Conservation (phyloP, 495 filamentous ascomycete species). For the Hyaloscypha variabilis region DNA sequence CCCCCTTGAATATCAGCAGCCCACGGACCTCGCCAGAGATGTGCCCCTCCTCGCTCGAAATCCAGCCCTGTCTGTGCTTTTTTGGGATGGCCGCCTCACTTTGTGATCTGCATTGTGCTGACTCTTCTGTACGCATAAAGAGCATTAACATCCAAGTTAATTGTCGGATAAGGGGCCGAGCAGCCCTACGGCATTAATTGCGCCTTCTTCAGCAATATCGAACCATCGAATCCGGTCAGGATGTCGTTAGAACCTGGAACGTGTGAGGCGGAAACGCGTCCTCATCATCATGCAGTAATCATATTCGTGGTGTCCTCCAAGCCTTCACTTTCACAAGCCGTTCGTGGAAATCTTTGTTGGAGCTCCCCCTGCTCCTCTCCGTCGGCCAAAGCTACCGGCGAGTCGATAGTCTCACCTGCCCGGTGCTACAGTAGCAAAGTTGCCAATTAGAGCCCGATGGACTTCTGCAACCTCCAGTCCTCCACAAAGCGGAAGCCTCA, state of each 20-base stretch:
- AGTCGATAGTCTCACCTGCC: neutral
- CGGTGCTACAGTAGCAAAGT: neutral
- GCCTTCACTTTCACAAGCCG: too few species aligned
- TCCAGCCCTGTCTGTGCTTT: neutral
- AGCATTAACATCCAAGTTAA: neutral
- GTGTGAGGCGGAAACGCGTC: neutral
- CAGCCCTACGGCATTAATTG: neutral
- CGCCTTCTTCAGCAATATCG: neutral
- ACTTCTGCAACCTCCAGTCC: neutral
- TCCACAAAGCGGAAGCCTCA: neutral
- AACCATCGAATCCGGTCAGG: neutral
- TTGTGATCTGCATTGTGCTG: conserved; percentile 3
- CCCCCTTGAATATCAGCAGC: too few species aligned
- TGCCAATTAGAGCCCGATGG: neutral
- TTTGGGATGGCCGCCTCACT: neutral
- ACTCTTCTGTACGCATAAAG: neutral
- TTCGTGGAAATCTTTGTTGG: too few species aligned
- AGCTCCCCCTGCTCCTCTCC: neutral
- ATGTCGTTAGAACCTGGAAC: neutral
- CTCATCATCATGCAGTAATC: neutral
- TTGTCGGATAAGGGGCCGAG: neutral
- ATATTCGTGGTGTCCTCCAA: too few species aligned
- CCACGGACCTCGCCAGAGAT: neutral
- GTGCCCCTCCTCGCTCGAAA: neutral
- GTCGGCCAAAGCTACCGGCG: neutral